Conservation (phyloP, 2,329 filamentous ascomycete species). For the Fusarium sp. region DNA sequence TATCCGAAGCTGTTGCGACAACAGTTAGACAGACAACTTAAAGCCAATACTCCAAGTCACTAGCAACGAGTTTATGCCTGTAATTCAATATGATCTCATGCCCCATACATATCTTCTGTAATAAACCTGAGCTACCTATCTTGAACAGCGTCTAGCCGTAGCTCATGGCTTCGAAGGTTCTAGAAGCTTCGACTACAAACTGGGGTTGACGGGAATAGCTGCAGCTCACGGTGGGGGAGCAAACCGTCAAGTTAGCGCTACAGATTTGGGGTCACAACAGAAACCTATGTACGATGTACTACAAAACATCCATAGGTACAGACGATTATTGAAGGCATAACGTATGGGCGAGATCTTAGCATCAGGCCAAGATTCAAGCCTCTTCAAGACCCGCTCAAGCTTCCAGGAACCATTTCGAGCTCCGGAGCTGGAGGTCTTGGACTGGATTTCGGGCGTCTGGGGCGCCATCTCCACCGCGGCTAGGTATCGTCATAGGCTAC, state of each 20-base stretch:
- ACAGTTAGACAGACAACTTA: background rate
- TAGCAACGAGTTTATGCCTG: background rate
- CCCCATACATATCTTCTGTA: background rate
- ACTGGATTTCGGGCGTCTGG: conserved; percentile 31
- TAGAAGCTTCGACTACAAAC: conserved; percentile 43
- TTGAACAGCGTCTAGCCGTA: background rate
- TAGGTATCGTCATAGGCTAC: conserved; percentile 43
- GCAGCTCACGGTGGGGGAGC: conserved; percentile 19
- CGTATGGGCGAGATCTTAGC: background rate
- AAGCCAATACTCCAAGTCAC: background rate
- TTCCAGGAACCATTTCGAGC: conserved; percentile 11
- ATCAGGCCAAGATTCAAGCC: background rate
- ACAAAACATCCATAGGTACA: background rate
- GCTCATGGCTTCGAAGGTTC: conserved; percentile 40
- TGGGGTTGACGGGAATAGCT: conserved; percentile 30
- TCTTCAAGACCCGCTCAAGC: conserved; percentile 12
- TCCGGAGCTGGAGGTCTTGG: background rate
- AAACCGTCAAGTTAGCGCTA: conserved; percentile 14
- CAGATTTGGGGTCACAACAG: conserved; percentile 9
- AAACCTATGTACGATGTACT: conserved; percentile 1
- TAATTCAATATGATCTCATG: background rate
- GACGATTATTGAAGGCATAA: background rate
- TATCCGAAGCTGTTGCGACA: background rate
- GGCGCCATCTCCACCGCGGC: conserved; percentile 32
- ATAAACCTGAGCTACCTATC: background rate